Conservation (phyloP, 2,329 filamentous ascomycete genomes). For the Apiospora koreana region DNA sequence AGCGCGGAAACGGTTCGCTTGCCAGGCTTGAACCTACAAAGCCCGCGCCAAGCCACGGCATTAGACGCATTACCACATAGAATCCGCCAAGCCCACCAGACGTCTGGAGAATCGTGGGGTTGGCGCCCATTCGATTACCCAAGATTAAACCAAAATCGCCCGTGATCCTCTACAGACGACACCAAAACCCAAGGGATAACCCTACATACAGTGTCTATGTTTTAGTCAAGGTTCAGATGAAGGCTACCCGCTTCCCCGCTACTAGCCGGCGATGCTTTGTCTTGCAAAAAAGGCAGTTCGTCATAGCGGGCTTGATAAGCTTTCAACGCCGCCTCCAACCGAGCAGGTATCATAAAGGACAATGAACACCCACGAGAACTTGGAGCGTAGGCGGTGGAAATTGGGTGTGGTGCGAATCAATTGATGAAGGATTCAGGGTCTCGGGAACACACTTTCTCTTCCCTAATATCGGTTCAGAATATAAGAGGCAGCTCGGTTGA, state of each 20-base stretch:
- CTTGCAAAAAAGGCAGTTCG: background rate
- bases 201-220: background rate
- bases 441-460: background rate
- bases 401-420: background rate
- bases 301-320: constrained; percentile 10
- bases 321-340: constrained; percentile 8
- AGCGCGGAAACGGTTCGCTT: background rate
- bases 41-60: background rate
- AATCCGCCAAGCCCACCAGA: background rate
- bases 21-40: background rate
- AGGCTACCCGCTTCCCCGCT: background rate
- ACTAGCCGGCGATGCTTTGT: background rate
- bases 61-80: constrained; percentile 7
- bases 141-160: background rate
- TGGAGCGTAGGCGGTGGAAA: background rate
- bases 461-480: background rate
- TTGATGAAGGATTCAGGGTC: background rate
- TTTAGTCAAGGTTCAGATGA: background rate
- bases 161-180: background rate
- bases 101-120: background rate
- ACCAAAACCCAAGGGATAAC: background rate
- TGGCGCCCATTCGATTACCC: background rate
- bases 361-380: background rate
- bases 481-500: background rate
- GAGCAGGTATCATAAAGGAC: constrained; percentile 9